Percentiles rank a stretch among this genome's conserved stretches.
phyloP scores from a whole-genome alignment of 2,329 filamentous ascomycete genomes.

The Furcasterigmium furcatum region DNA sequence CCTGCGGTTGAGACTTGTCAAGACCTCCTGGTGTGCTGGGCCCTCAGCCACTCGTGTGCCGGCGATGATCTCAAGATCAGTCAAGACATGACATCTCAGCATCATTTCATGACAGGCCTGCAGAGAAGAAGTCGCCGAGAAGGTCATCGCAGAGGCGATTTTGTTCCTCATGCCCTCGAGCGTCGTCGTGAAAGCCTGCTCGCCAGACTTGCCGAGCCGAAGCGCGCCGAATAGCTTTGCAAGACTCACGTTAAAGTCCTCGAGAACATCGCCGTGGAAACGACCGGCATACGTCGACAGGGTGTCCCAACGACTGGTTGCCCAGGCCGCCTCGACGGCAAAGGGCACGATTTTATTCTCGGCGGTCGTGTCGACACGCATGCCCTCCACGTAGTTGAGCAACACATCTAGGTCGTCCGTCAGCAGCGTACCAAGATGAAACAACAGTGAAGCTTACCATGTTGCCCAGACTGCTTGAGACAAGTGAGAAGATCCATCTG shows the following conservation, averaged over 20 bases:
- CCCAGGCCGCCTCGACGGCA: slow-evolving; percentile 89
- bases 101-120: slow-evolving; percentile 82
- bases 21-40: slow-evolving; percentile 32
- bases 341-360: slow-evolving; percentile 71
- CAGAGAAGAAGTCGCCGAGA: slow-evolving; percentile 74
- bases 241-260: slow-evolving; percentile 81
- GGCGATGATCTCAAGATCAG: slow-evolving; percentile 80
- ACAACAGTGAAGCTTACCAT: slow-evolving; percentile 57
- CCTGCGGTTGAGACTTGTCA: slow-evolving; percentile 66
- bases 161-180: slow-evolving; percentile 65
- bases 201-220: slow-evolving; percentile 48
- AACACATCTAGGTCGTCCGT: slow-evolving; percentile 63
- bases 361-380: slow-evolving; percentile 51
- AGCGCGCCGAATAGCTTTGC: slow-evolving; percentile 57
- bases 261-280: slow-evolving; percentile 47
- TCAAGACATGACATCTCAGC: slow-evolving; percentile 80
- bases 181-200: slow-evolving; percentile 47
- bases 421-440: neutral
- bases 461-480: slow-evolving; percentile 91
- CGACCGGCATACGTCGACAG: slow-evolving; percentile 63
- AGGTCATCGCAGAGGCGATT: slow-evolving; percentile 71
- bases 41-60: slow-evolving; percentile 38
- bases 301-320: slow-evolving; percentile 76
- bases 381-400: slow-evolving; percentile 80
- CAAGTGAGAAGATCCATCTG: slow-evolving; percentile 85